Evolutionary conservation across 805 yeast species (phyloP).

Genomic region (Saturnispora silvae): DNA sequence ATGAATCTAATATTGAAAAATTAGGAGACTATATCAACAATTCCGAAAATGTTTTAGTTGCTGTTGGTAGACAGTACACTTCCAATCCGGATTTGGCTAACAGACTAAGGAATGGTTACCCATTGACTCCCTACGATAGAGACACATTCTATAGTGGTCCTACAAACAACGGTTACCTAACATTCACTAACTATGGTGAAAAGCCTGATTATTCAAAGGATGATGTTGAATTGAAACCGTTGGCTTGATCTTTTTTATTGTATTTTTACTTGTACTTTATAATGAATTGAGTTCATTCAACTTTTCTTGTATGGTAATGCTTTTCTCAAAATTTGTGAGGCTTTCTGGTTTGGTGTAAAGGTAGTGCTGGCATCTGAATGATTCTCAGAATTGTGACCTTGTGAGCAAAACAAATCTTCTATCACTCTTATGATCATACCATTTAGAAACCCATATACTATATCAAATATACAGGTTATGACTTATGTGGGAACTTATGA

Average conservation of each 20-base stretch:
- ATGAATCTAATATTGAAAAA: conserved; percentile 15
- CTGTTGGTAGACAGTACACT: conserved; percentile 29
- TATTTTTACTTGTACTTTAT: background rate
- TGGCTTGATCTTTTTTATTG: conserved; percentile 5
- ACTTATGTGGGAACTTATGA: no score
- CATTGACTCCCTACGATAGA: conserved; percentile 31
- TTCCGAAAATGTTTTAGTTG: conserved; percentile 35
- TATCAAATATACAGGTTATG: no score
- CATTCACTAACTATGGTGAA: conserved; percentile 10
- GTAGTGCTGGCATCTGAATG: no score
- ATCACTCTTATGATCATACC: no score
- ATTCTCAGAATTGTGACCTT: no score
- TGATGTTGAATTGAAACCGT: conserved; percentile 2
- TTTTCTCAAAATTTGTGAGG: no score
- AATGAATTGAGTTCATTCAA: no score
- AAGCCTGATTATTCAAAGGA: conserved; percentile 10
- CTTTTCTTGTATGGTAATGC: no score
- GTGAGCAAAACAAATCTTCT: no score
- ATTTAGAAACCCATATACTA: no score
- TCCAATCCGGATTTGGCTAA: conserved; percentile 35
- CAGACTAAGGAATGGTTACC: conserved; percentile 27
- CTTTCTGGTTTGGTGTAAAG: no score
- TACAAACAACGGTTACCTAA: conserved; percentile 12
- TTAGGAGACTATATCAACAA: conserved; percentile 11
- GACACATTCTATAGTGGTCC: conserved; percentile 26